Evolutionary conservation across 805 yeast genomes (phyloP), one percentile per base, ranked within the genome.

Genomic region (Metschnikowia santaceciliae): DNA sequence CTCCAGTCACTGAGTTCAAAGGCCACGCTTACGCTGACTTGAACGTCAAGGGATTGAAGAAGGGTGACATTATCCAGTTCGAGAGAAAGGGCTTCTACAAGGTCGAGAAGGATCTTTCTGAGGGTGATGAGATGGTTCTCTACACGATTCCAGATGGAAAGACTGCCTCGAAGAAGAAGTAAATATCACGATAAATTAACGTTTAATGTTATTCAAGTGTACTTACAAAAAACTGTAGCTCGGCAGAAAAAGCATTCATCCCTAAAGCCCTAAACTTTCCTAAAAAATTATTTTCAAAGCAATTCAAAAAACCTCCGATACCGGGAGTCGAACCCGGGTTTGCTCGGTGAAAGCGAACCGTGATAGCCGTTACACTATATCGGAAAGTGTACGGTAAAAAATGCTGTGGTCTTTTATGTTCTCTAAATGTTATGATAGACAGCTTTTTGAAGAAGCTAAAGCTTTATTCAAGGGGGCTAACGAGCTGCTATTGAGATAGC

Each of bases 61-160:
- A 76, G 59, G 96, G 96, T 58, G 96, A 89, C 59, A 77, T 91
- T 52, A 83, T 92, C 60, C 98, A 92, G 75, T 90, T 92, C 60
- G 98, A 92, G 75, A 88, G 98, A 78, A 92, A 92, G 77, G 98
- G 98, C 62, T 92, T 90, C 79, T 92, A 74, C 82, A 82, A 94
- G 67, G 77, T 91, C 54, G 98, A 92, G 64, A 70, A 52, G 58
- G 65, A 78, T 33, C 77, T 77, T 54, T 69, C 73, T 33, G 81
- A 78, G 52, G 87, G 84, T 51, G 75, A 81, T 60, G 81, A 82
- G 55, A 85, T 82, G 55, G 84, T 86, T 46, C 86, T 92, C 78
- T 92, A 87, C 75, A 86, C 96, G 58, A 90, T 92, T 61, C 98
- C 98, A 55, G 98, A 92, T 69, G 98, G 98, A 68, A 92, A 91